These are phyloP conservation scores for Canariomyces notabilis DNA, from an alignment of 2,329 filamentous ascomycete species.

Conservation along the genomic window DNA sequence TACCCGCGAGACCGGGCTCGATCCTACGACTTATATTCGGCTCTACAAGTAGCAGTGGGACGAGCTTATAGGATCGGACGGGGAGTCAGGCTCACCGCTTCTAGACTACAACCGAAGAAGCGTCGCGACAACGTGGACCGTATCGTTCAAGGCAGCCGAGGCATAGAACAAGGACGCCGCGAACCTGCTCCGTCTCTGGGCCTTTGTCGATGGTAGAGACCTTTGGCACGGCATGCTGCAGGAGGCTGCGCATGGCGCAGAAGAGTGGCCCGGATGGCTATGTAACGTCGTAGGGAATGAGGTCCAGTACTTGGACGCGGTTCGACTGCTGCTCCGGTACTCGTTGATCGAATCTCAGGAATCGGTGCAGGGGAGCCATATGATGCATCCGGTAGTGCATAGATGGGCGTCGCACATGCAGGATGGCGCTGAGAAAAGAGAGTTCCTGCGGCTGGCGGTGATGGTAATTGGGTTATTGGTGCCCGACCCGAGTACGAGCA, in stretches of 20 bases:
- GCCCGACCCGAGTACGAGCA: conserved; percentile 5
- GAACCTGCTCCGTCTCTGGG: conserved; percentile 24
- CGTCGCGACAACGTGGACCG: conserved; percentile 12
- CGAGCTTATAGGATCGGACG: conserved; percentile 10
- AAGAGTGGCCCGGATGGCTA: conserved; percentile 20
- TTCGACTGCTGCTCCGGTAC: conserved; percentile 22
- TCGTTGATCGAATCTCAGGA: conserved; percentile 22
- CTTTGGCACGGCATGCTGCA: conserved; percentile 22
- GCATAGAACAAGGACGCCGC: conserved; percentile 13
- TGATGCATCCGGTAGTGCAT: conserved; percentile 26
- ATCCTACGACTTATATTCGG: conserved; percentile 10
- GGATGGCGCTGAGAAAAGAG: conserved; percentile 8
- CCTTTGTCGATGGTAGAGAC: conserved; percentile 23
- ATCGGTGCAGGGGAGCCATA: conserved; percentile 13
- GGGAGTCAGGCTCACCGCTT: conserved; percentile 11
- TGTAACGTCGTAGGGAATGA: conserved; percentile 14
- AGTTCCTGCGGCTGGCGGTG: conserved; percentile 12
- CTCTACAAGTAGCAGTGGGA: conserved; percentile 17
- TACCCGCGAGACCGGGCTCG: conserved; percentile 10
- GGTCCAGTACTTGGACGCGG: conserved; percentile 17
- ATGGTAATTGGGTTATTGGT: conserved; percentile 12
- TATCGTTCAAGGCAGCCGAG: conserved; percentile 10
- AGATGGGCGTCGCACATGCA: conserved; percentile 20
- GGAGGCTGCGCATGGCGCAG: conserved; percentile 6
- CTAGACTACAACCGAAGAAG: conserved; percentile 11